phyloP scores from a whole-genome alignment of 208 protist species.

The Leishmania amazonensis region DNA sequence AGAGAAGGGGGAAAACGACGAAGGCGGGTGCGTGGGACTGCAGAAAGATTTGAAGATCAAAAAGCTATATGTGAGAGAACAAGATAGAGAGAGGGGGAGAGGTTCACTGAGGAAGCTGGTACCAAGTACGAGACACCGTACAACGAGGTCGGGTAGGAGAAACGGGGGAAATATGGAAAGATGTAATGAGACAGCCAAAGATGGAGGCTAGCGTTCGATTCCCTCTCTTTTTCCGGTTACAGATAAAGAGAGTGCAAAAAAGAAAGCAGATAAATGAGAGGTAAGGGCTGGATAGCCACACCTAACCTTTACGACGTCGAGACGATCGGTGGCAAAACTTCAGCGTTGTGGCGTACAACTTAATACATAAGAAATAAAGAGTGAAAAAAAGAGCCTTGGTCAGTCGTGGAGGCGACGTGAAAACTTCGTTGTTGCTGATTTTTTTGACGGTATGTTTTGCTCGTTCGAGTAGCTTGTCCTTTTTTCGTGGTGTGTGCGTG shows the following conservation, averaged over 20 bases:
- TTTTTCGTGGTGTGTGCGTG: background rate
- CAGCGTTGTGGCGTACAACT: background rate
- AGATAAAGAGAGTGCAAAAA: background rate
- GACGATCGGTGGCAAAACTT: background rate
- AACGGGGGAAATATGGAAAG: background rate
- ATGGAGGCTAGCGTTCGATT: background rate
- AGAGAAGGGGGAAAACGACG: background rate
- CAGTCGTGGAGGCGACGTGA: background rate
- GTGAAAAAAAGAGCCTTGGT: conserved; percentile 1
- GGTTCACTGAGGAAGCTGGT: background rate
- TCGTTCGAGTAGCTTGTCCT: background rate
- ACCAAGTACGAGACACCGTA: background rate
- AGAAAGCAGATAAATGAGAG: too few relatives aligned
- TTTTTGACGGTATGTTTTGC: background rate
- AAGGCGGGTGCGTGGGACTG: background rate
- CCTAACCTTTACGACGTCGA: background rate
- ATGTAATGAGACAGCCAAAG: background rate
- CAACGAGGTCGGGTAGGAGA: background rate
- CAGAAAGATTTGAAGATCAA: background rate
- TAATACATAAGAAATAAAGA: conserved; percentile 8
- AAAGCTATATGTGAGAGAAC: background rate
- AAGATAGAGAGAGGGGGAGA: background rate
- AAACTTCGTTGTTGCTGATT: background rate
- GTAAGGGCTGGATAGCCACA: too few relatives aligned
- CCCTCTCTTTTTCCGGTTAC: too few relatives aligned